Percentiles rank a stretch among this genome's conserved stretches.
Evolutionary conservation across 2,329 filamentous ascomycete species (phyloP).

Genomic region (Achaetomium macrosporum): DNA sequence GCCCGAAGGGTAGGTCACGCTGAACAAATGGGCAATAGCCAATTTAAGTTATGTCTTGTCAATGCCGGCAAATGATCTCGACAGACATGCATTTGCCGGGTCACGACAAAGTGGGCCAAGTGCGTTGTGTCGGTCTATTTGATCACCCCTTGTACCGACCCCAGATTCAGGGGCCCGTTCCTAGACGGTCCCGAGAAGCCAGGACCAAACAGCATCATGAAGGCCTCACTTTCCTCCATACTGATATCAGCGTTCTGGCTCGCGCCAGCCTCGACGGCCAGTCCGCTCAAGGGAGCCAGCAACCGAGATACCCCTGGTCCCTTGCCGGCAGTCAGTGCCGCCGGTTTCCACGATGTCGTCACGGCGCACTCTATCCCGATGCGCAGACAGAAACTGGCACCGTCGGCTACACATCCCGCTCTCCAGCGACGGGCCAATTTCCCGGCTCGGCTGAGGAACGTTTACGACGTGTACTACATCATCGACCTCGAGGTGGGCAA

Average conservation of each 20-base stretch:
- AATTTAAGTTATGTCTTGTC: constrained; percentile 7
- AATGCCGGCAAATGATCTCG: constrained; percentile 15
- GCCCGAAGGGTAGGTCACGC: too few species aligned
- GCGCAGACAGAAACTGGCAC: constrained; percentile 1
- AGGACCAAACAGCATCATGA: constrained; percentile 4
- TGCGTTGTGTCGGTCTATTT: not conserved
- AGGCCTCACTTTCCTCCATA: not conserved
- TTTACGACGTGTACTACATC: constrained; percentile 27
- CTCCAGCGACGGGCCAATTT: constrained; percentile 6
- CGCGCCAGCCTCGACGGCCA: not conserved
- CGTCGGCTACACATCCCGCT: not conserved
- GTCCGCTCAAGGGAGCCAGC: not conserved
- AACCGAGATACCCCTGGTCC: not conserved
- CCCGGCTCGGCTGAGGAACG: constrained; percentile 18
- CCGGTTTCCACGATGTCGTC: not conserved
- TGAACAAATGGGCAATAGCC: not conserved
- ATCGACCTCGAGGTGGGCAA: constrained; percentile 25
- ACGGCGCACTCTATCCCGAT: constrained; percentile 12
- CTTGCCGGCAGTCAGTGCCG: not conserved
- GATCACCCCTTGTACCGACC: not conserved
- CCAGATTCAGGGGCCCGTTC: not conserved
- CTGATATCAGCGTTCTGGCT: not conserved
- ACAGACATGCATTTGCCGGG: constrained; percentile 1
- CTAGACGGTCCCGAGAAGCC: not conserved
- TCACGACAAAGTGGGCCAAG: not conserved